Evolutionary conservation across 2,329 filamentous ascomycete species (phyloP).

Genomic region (Fonsecaea erecta): DNA sequence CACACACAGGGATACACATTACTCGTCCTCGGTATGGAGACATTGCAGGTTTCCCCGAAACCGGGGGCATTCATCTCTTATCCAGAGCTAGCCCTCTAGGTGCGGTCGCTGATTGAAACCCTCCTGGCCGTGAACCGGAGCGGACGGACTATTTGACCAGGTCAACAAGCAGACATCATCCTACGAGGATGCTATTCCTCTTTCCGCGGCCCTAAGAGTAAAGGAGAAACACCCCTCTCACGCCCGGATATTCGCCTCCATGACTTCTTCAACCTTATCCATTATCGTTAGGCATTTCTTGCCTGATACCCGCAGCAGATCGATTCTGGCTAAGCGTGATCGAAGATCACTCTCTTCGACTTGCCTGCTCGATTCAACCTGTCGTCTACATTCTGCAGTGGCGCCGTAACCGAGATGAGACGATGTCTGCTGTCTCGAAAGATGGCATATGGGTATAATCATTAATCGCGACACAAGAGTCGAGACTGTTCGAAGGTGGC

Average conservation of each 20-base stretch:
- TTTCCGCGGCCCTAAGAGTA: background rate
- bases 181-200: background rate
- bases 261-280: background rate
- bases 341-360: conserved; percentile 32
- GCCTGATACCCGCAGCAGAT: conserved; percentile 1
- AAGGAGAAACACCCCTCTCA: background rate
- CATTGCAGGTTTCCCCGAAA: background rate
- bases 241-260: background rate
- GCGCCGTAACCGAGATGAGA: conserved; percentile 33
- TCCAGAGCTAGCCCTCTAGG: background rate
- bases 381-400: conserved; percentile 10
- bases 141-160: background rate
- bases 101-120: background rate
- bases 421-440: conserved; percentile 22
- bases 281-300: background rate
- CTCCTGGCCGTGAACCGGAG: background rate
- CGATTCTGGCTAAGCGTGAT: conserved; percentile 28
- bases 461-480: background rate
- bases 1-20: background rate
- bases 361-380: conserved; percentile 28
- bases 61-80: background rate
- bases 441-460: background rate
- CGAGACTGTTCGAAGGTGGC: background rate
- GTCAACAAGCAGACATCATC: background rate
- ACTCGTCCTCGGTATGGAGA: background rate